Conservation (phyloP, 805 yeast genomes). For the Pichia rugopelliculosa region DNA sequence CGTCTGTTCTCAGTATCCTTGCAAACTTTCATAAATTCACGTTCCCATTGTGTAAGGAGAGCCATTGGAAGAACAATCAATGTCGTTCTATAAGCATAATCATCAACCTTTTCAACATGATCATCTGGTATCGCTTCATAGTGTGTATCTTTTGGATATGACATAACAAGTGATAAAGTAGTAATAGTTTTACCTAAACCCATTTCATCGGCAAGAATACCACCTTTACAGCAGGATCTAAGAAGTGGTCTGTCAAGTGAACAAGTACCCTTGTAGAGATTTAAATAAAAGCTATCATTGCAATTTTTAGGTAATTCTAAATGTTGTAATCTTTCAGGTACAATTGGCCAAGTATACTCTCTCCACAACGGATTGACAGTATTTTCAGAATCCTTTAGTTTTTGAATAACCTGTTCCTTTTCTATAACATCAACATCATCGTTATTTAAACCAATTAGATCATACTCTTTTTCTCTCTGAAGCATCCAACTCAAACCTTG, state of each 20-base stretch:
- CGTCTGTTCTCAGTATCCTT: slow-evolving; percentile 30
- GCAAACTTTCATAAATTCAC: slow-evolving; percentile 60
- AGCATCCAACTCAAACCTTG: slow-evolving; percentile 88
- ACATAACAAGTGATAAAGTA: slow-evolving; percentile 62
- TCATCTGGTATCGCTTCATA: slow-evolving; percentile 12
- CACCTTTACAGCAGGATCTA: slow-evolving; percentile 60
- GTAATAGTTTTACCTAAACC: slow-evolving; percentile 93
- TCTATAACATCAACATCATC: slow-evolving; percentile 16
- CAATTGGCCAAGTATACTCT: slow-evolving; percentile 63
- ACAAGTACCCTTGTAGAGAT: slow-evolving; percentile 73
- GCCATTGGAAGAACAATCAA: slow-evolving; percentile 87
- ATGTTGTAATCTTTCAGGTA: slow-evolving; percentile 9
- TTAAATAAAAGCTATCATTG: slow-evolving; percentile 51
- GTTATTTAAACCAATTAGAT: slow-evolving; percentile 31
- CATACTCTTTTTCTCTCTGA: slow-evolving; percentile 61
- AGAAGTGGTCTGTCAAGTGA: slow-evolving; percentile 61
- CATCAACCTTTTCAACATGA: slow-evolving; percentile 13
- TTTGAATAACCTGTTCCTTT: slow-evolving; percentile 18
- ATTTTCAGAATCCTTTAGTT: slow-evolving; percentile 31
- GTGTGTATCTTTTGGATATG: slow-evolving; percentile 47
- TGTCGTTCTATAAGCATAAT: slow-evolving; percentile 66
- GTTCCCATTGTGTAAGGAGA: slow-evolving; percentile 83
- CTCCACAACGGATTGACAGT: slow-evolving; percentile 83
- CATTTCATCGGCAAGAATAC: slow-evolving; percentile 94
- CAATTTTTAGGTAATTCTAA: not conserved